phyloP scores from a whole-genome alignment of 495 filamentous ascomycete genomes.

The Eremomyces bilateralis region DNA sequence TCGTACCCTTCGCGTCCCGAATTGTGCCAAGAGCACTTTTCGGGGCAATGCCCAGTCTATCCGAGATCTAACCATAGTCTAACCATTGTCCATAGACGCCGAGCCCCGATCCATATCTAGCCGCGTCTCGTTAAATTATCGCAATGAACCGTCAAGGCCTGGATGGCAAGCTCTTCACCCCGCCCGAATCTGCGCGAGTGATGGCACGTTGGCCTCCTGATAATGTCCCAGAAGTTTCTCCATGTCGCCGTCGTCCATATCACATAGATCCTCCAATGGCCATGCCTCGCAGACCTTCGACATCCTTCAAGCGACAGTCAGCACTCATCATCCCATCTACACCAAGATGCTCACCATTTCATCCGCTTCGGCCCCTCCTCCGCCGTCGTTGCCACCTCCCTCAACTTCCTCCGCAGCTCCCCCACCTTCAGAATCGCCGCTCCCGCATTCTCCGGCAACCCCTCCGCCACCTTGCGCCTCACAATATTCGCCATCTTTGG shows the following conservation, averaged over 20 bases:
- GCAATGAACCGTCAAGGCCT: no score
- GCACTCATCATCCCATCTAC: slow-evolving; percentile 1
- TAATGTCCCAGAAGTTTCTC: slow-evolving; percentile 51
- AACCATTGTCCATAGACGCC: no score
- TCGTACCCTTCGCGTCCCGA: no score
- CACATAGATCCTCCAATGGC: slow-evolving; percentile 64
- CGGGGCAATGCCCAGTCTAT: no score
- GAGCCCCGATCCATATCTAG: no score
- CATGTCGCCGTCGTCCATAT: slow-evolving; percentile 74
- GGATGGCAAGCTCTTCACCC: neutral
- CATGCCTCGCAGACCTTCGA: slow-evolving; percentile 74
- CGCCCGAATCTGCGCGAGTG: slow-evolving; percentile 13
- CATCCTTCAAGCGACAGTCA: slow-evolving; percentile 40
- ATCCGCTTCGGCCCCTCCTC: slow-evolving; percentile 76
- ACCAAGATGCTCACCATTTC: slow-evolving; percentile 42
- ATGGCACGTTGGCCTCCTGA: slow-evolving; percentile 20
- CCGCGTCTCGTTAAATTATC: no score
- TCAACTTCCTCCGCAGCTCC: slow-evolving; percentile 50
- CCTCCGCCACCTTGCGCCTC: slow-evolving; percentile 55
- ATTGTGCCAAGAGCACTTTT: no score
- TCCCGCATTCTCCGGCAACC: slow-evolving; percentile 54
- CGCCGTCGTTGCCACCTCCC: slow-evolving; percentile 45
- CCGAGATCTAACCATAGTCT: no score
- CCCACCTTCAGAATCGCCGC: slow-evolving; percentile 71
- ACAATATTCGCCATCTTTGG: slow-evolving; percentile 79